Percentiles rank a stretch among this genome's conserved stretches.
Evolutionary conservation across 495 filamentous ascomycete species (phyloP).

Genomic region (Pyrenopolyporus hunteri): DNA sequence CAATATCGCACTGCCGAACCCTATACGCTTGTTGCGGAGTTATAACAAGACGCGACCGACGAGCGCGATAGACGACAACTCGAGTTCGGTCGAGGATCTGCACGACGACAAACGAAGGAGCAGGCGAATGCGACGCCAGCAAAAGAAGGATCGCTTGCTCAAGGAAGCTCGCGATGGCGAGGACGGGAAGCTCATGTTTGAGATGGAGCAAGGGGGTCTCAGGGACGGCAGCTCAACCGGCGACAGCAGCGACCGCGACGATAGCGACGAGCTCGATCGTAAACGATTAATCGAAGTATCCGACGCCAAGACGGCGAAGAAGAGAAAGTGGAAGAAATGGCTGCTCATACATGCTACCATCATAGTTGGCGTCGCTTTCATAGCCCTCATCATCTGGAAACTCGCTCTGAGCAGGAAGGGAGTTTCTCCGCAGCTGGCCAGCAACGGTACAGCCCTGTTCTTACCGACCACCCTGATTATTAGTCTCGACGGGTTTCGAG

Average conservation of each 20-base stretch:
- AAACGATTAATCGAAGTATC: conserved; percentile 51
- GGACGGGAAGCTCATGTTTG: conserved; percentile 80
- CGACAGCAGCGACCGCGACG: conserved; percentile 60
- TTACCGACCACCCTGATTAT: conserved; percentile 91
- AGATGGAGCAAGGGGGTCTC: conserved; percentile 83
- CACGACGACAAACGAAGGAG: conserved; percentile 58
- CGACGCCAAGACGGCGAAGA: conserved; percentile 51
- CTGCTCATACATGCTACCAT: conserved; percentile 60
- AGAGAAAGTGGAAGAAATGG: conserved; percentile 56
- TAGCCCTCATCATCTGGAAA: conserved; percentile 58
- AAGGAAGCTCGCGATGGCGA: conserved; percentile 61
- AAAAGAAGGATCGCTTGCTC: conserved; percentile 55
- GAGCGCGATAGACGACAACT: conserved; percentile 39
- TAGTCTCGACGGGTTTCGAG: conserved; percentile 95
- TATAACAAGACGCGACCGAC: conserved; percentile 44
- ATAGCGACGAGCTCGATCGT: conserved; percentile 60
- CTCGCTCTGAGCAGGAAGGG: conserved; percentile 48
- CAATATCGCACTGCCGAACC: conserved; percentile 54
- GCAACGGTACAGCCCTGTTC: conserved; percentile 85
- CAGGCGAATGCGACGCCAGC: conserved; percentile 51
- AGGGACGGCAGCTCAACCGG: conserved; percentile 66
- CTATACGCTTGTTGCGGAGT: conserved; percentile 48
- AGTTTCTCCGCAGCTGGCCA: conserved; percentile 48
- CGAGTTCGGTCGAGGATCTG: conserved; percentile 43
- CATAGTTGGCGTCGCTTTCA: conserved; percentile 56